Conservation (phyloP, 257 asterid species). For the Cordia subcordata region DNA sequence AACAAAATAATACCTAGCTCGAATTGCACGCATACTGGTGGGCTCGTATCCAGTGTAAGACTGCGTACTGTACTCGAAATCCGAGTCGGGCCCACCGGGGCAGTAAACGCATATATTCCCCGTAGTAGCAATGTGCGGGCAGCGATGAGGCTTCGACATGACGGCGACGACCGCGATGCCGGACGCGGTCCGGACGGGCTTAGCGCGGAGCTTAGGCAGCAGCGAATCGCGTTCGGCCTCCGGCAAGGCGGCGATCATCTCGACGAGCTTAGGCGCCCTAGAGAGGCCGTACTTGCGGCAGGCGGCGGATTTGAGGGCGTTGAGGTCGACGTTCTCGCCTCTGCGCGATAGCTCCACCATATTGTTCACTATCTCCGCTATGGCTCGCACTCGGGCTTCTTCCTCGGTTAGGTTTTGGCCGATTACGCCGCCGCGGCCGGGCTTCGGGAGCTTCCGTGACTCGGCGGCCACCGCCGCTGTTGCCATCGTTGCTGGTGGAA, state of each 20-base stretch:
- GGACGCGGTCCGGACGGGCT: slow-evolving; percentile 96
- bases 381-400: slow-evolving; percentile 94
- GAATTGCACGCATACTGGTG: slow-evolving; percentile 97
- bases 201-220: slow-evolving; percentile 90
- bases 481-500: slow-evolving; percentile 27
- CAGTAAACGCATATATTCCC: slow-evolving; percentile 97
- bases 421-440: slow-evolving; percentile 93
- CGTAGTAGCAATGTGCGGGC: slow-evolving; percentile 97
- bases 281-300: slow-evolving; percentile 92
- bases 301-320: slow-evolving; percentile 85
- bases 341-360: slow-evolving; percentile 83
- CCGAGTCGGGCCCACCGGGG: slow-evolving; percentile 98
- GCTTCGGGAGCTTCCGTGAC: slow-evolving; percentile 80
- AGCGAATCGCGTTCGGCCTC: slow-evolving; percentile 80
- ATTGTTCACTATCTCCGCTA: slow-evolving; percentile 84
- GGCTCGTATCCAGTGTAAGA: slow-evolving; percentile 99
- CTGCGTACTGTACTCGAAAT: slow-evolving; percentile 97
- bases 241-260: slow-evolving; percentile 97
- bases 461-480: slow-evolving; percentile 59
- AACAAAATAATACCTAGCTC: slow-evolving; percentile 65
- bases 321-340: slow-evolving; percentile 84
- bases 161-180: slow-evolving; percentile 99
- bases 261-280: slow-evolving; percentile 92
- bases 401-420: slow-evolving; percentile 74
- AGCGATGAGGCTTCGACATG: slow-evolving; percentile 99